phyloP scores from a whole-genome alignment of 2,329 filamentous ascomycete genomes.

The Cadophora sp. region DNA sequence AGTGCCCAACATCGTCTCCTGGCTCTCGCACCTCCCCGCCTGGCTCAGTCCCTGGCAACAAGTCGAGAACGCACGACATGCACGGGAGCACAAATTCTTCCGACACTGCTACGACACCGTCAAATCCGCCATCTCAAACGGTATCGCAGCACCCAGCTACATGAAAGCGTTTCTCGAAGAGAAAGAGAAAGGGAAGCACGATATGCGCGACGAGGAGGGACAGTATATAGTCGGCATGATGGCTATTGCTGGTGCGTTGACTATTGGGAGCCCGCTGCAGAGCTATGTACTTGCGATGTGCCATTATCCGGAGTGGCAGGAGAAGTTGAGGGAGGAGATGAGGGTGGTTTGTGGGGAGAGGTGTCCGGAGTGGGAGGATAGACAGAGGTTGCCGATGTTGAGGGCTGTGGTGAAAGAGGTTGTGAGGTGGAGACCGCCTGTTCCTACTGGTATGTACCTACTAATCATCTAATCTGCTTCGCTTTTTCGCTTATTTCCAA shows the following conservation, averaged over 20 bases:
- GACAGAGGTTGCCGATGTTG: constrained; percentile 49
- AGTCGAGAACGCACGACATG: constrained; percentile 50
- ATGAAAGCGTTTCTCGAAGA: constrained; percentile 51
- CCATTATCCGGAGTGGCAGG: constrained; percentile 51
- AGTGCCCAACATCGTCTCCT: constrained; percentile 54
- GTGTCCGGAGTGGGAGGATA: constrained; percentile 48
- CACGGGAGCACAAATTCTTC: constrained; percentile 49
- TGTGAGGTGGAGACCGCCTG: constrained; percentile 53
- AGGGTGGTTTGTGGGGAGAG: constrained; percentile 50
- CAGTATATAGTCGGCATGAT: constrained; percentile 55
- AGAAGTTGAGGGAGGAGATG: constrained; percentile 50
- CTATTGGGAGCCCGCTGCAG: constrained; percentile 46
- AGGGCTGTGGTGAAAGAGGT: constrained; percentile 50
- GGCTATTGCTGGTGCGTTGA: constrained; percentile 53
- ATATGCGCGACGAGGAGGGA: constrained; percentile 48
- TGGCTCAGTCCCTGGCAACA: constrained; percentile 53
- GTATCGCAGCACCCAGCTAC: constrained; percentile 49
- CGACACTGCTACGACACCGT: constrained; percentile 48
- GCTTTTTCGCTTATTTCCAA: neutral
- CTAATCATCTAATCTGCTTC: neutral
- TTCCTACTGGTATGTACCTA: constrained; percentile 53
- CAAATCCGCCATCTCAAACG: constrained; percentile 43
- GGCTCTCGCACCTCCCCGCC: constrained; percentile 50
- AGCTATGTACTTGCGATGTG: constrained; percentile 49
- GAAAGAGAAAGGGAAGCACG: constrained; percentile 43